These are phyloP conservation scores for Magnusiomyces sp. DNA, from an alignment of 1,139 yeast species.

Conservation along the genomic window DNA sequence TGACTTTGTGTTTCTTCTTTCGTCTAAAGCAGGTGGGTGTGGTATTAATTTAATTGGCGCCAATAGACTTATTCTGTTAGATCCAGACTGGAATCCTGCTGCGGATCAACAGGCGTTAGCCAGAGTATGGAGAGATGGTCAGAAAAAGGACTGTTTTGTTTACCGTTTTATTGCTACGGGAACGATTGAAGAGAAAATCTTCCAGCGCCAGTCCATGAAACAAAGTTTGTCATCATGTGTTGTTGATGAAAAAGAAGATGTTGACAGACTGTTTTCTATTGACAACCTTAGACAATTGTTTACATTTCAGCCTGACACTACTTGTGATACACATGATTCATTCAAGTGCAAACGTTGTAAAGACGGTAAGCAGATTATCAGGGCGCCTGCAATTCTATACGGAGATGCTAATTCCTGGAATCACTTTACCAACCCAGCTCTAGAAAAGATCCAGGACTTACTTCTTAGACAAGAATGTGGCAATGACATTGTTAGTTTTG, in stretches of 20 bases:
- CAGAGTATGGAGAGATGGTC: slow-evolving; percentile 98
- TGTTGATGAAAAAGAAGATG: slow-evolving; percentile 93
- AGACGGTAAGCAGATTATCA: slow-evolving; percentile 54
- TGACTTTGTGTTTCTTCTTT: slow-evolving; percentile 79
- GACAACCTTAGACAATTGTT: slow-evolving; percentile 74
- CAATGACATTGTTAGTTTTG: slow-evolving; percentile 67
- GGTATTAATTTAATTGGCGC: slow-evolving; percentile 97
- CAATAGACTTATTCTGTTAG: slow-evolving; percentile 75
- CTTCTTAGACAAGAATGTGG: slow-evolving; percentile 65
- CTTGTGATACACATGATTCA: slow-evolving; percentile 89
- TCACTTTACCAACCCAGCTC: slow-evolving; percentile 59
- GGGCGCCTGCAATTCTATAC: slow-evolving; percentile 83
- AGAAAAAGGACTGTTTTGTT: slow-evolving; percentile 91
- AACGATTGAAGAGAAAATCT: slow-evolving; percentile 90
- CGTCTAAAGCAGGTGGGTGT: slow-evolving; percentile 98
- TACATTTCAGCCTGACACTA: slow-evolving; percentile 55
- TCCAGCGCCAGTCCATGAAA: slow-evolving; percentile 95
- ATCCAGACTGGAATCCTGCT: slow-evolving; percentile 99
- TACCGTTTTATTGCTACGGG: slow-evolving; percentile 92
- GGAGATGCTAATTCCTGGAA: slow-evolving; percentile 99
- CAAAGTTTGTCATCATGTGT: slow-evolving; percentile 90
- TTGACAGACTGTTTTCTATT: slow-evolving; percentile 80
- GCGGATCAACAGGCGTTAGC: slow-evolving; percentile 98
- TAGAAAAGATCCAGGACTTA: slow-evolving; percentile 64
- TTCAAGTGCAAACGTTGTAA: slow-evolving; percentile 80